phyloP scores from a whole-genome alignment of 805 yeast species.

The Millerozyma miso region DNA sequence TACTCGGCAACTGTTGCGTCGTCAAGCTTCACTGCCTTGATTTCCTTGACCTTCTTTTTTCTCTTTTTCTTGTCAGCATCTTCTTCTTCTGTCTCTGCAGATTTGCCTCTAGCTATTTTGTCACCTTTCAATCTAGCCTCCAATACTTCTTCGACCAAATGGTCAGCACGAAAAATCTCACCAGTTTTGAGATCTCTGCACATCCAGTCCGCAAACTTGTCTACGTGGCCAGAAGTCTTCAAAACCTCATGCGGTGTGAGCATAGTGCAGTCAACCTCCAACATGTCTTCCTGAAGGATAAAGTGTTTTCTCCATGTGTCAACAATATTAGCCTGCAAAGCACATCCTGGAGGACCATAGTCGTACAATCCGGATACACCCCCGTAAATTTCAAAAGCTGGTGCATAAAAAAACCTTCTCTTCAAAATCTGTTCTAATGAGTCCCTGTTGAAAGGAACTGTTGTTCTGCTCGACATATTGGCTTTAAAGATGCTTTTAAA shows the following conservation, averaged over 20 bases:
- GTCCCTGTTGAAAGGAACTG: constrained; percentile 70
- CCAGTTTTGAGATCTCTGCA: constrained; percentile 93
- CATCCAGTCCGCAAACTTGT: constrained; percentile 99
- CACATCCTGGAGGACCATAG: constrained; percentile 99
- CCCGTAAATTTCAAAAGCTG: constrained; percentile 95
- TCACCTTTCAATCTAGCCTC: constrained; percentile 97
- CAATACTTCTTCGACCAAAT: constrained; percentile 93
- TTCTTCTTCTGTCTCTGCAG: constrained; percentile 48
- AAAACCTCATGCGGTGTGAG: constrained; percentile 96
- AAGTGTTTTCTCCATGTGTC: constrained; percentile 98
- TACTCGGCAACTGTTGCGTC: constrained; percentile 77
- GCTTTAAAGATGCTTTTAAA: constrained; percentile 6
- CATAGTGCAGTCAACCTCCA: constrained; percentile 97
- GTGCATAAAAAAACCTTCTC: constrained; percentile 95
- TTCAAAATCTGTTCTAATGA: constrained; percentile 84
- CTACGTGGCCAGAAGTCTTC: constrained; percentile 99
- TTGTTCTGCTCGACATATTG: constrained; percentile 24
- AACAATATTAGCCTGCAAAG: constrained; percentile 90
- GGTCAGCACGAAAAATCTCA: constrained; percentile 98
- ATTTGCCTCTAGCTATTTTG: constrained; percentile 88
- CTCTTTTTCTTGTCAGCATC: constrained; percentile 68
- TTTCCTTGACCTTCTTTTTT: constrained; percentile 91
- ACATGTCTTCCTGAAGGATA: constrained; percentile 95
- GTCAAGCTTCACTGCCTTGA: constrained; percentile 80
- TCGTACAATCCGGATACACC: constrained; percentile 98